Conservation (phyloP, 2,329 filamentous ascomycete genomes). For the Grosmannia serpens region DNA sequence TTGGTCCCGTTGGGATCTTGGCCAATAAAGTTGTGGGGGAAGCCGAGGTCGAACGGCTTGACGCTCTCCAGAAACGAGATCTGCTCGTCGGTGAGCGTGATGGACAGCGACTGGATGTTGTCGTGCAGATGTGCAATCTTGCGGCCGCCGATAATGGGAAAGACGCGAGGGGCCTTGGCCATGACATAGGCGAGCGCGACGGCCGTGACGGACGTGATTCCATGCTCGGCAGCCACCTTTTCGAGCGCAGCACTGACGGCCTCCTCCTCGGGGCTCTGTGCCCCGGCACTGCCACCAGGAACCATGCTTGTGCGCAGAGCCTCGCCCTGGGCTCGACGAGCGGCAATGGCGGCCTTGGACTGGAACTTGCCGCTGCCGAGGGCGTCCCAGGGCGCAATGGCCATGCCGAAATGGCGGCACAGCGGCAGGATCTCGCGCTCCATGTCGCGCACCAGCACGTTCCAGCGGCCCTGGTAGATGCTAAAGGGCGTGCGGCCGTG, state of each 20-base stretch:
- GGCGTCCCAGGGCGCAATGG: constrained; percentile 47
- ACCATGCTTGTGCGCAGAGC: constrained; percentile 20
- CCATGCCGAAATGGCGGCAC: constrained; percentile 34
- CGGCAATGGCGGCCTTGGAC: constrained; percentile 22
- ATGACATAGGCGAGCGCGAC: constrained; percentile 43
- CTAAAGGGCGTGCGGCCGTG: constrained; percentile 24
- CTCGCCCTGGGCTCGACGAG: constrained; percentile 21
- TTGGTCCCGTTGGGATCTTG: constrained; percentile 12
- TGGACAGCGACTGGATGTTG: constrained; percentile 43
- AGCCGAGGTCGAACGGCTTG: constrained; percentile 42
- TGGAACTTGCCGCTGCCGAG: constrained; percentile 42
- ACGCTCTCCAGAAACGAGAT: constrained; percentile 42
- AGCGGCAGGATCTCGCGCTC: constrained; percentile 33
- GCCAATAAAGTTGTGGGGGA: constrained; percentile 34
- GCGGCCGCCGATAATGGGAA: constrained; percentile 40
- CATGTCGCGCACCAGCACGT: constrained; percentile 17
- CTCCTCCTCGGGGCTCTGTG: constrained; percentile 34
- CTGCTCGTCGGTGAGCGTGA: constrained; percentile 39
- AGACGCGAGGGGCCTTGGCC: constrained; percentile 39
- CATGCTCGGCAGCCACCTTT: constrained; percentile 45
- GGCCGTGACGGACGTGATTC: constrained; percentile 43
- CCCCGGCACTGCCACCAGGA: neutral
- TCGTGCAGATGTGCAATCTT: constrained; percentile 39
- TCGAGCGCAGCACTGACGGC: constrained; percentile 46
- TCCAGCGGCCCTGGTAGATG: constrained; percentile 30